A percentile compares a stretch with the other conserved stretches of the same genome.
Evolutionary conservation across 768 basidiomycete species (phyloP).

Genomic region (Candolleomyces aberdarensis): DNA sequence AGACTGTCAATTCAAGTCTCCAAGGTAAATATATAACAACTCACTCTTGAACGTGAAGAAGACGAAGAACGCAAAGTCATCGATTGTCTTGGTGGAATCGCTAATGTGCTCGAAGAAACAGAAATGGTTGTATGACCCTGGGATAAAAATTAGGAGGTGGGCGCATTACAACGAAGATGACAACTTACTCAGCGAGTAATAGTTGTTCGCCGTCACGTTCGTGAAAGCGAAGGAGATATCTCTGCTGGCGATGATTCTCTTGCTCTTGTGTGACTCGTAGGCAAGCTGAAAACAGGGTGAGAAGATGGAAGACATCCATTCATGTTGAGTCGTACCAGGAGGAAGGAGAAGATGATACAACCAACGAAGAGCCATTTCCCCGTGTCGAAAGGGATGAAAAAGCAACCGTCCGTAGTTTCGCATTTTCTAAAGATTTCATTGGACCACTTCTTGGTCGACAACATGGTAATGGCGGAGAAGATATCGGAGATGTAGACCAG

Average conservation of each 20-base stretch:
- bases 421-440: constrained; percentile 88
- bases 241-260: constrained; percentile 90
- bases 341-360: constrained; percentile 97
- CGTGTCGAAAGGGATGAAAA: constrained; percentile 81
- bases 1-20: neutral
- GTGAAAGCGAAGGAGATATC: constrained; percentile 99
- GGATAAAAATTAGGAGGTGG: constrained; percentile 5
- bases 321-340: constrained; percentile 58
- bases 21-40: constrained; percentile 20
- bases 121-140: constrained; percentile 84
- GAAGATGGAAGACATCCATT: neutral
- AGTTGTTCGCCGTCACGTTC: constrained; percentile 95
- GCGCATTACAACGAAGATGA: constrained; percentile 3
- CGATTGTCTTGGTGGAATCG: constrained; percentile 92
- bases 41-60: constrained; percentile 99
- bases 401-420: constrained; percentile 58
- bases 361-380: constrained; percentile 98
- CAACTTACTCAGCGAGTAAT: constrained; percentile 84
- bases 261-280: constrained; percentile 89
- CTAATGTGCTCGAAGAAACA: constrained; percentile 98
- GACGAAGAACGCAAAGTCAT: constrained; percentile 98
- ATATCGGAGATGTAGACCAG: constrained; percentile 97
- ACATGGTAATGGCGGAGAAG: constrained; percentile 96
- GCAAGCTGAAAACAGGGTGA: constrained; percentile 47
- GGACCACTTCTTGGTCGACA: constrained; percentile 86